Evolutionary conservation across 108 stramenopile genomes (phyloP).

Genomic region (Nannochloropsis salina): DNA sequence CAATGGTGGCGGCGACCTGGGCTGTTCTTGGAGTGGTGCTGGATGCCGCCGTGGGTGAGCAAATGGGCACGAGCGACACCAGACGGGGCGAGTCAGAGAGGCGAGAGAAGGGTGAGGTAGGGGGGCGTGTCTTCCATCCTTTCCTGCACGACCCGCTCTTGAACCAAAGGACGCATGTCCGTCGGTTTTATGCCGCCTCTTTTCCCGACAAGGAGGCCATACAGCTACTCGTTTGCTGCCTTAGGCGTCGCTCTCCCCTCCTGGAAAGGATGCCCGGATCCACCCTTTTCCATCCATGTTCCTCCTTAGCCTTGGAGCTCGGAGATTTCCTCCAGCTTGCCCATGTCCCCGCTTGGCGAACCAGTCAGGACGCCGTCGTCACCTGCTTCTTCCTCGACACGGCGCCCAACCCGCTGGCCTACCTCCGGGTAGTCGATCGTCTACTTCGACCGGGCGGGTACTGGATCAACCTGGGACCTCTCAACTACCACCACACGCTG

Average conservation of each 20-base stretch:
- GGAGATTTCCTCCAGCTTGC: constrained; percentile 2
- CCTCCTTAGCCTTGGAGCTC: background rate
- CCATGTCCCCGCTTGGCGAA: background rate
- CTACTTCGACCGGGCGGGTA: background rate
- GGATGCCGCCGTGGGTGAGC: too few relatives aligned
- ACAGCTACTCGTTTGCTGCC: background rate
- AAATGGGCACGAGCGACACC: background rate
- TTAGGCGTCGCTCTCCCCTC: background rate
- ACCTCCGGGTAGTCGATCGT: background rate
- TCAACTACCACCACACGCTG: constrained; percentile 3
- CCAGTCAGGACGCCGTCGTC: background rate
- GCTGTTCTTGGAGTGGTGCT: background rate
- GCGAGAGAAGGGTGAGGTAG: background rate
- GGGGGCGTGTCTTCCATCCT: background rate
- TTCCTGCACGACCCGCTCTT: background rate
- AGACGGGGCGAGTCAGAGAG: background rate
- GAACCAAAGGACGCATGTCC: background rate
- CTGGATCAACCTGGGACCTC: constrained; percentile 25
- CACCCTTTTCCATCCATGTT: background rate
- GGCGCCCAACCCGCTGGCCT: background rate
- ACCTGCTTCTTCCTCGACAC: constrained; percentile 24
- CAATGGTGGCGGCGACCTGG: background rate
- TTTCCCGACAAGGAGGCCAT: constrained; percentile 8
- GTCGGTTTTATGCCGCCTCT: background rate
- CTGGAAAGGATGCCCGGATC: too few relatives aligned